Conservation (phyloP, 2,329 filamentous ascomycete genomes). For the Talaromyces verruculosus region DNA sequence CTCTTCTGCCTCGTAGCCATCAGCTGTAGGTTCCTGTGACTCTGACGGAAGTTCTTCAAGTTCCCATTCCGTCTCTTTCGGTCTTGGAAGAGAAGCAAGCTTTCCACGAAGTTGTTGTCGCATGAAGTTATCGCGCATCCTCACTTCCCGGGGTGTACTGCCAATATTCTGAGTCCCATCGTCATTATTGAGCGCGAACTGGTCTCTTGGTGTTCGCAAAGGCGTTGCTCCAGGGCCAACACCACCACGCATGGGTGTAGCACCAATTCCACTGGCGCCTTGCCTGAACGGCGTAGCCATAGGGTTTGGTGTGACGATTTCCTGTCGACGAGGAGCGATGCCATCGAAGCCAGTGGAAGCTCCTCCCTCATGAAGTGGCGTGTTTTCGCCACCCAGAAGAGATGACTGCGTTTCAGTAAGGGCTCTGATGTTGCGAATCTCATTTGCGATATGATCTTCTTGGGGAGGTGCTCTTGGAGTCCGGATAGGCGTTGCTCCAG, state of each 20-base stretch:
- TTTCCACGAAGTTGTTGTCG: constrained; percentile 63
- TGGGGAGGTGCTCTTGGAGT: constrained; percentile 88
- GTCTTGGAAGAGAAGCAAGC: constrained; percentile 81
- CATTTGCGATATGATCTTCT: constrained; percentile 94
- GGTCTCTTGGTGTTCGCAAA: constrained; percentile 83
- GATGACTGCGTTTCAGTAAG: constrained; percentile 93
- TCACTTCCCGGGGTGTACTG: constrained; percentile 75
- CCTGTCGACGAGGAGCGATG: constrained; percentile 74
- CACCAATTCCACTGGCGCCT: constrained; percentile 60
- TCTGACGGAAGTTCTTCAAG: constrained; percentile 83
- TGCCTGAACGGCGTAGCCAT: constrained; percentile 83
- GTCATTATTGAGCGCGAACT: constrained; percentile 75
- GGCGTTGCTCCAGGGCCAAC: constrained; percentile 74
- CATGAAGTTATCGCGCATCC: constrained; percentile 66
- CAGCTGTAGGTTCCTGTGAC: constrained; percentile 58
- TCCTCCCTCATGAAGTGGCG: constrained; percentile 76
- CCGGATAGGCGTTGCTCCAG: constrained; percentile 80
- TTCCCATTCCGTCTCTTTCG: constrained; percentile 92
- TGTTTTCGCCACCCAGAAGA: constrained; percentile 89
- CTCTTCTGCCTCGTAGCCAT: constrained; percentile 59
- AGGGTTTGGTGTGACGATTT: constrained; percentile 89
- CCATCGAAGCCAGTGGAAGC: constrained; percentile 87
- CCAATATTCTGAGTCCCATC: constrained; percentile 65
- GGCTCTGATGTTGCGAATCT: constrained; percentile 89
- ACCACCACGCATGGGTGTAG: constrained; percentile 62